Percentiles rank a stretch among this genome's conserved stretches.
Evolutionary conservation across 2,329 filamentous ascomycete species (phyloP).

Genomic region (Cladophialophora exuberans): DNA sequence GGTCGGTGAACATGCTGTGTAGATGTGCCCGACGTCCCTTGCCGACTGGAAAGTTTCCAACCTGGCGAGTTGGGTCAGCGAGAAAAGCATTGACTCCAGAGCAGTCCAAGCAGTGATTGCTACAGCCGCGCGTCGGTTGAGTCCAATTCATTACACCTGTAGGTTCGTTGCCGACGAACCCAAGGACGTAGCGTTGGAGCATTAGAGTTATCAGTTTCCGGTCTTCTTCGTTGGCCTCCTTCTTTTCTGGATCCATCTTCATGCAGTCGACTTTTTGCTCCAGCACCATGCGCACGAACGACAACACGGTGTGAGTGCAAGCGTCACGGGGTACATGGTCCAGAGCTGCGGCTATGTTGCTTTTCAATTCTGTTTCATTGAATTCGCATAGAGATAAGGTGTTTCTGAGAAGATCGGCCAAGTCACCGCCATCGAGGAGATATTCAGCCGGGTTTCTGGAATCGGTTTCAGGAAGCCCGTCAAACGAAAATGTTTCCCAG

Average conservation of each 20-base stretch:
- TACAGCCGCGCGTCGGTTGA: background rate
- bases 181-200: background rate
- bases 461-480: background rate
- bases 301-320: constrained; percentile 6
- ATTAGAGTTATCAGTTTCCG: background rate
- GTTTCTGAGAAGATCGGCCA: constrained; percentile 3
- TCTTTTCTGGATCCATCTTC: background rate
- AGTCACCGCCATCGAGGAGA: constrained; percentile 8
- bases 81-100: constrained; percentile 9
- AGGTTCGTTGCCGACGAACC: constrained; percentile 10
- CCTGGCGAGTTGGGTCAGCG: background rate
- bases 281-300: constrained; percentile 11
- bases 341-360: background rate
- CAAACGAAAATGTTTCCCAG: background rate
- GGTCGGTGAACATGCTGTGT: background rate
- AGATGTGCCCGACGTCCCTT: constrained; percentile 6
- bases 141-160: background rate
- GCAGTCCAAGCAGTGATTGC: constrained; percentile 7
- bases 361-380: constrained; percentile 1
- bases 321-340: background rate
- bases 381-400: background rate
- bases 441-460: background rate
- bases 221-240: background rate
- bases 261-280: constrained; percentile 6
- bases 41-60: constrained; percentile 3